Base-by-base conservation (phyloP, 441 rosid species). In the Brassica hybrid region DNA sequence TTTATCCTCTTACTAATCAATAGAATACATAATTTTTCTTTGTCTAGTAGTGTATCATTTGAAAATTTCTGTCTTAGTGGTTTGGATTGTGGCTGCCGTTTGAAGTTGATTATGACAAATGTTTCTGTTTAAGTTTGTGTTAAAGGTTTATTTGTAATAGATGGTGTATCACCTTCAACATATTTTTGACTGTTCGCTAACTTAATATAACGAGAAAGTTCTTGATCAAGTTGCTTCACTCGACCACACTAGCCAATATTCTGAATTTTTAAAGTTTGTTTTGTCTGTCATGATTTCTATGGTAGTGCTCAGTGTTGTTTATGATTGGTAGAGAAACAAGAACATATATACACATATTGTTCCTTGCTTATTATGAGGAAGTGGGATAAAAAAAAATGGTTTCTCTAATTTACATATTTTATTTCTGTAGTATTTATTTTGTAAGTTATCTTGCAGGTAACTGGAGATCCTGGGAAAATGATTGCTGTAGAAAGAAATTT, bases 391-490 rank as follows among this genome's bases (percentile, higher is more conserved):
- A 7, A 32, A 32, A 32, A 0, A 1, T 9, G 30, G 19, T 25
- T 25, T 71, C 43, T 58, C 1, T 50, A 9, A 1, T 11, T 45
- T 65, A 65, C 12, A 13, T 32, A 59, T 23, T 11, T 62, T 16
- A 11, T 69, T 21, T 30, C 13, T 45, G 11, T 48, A 71, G 18
- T 18, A 2, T 25, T 68, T 0, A 50, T 54, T 57, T 38, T 52
- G 12, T 50, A 71, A 59, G 38, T 41, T 13, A 9, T 60, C 30
- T 64, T 67, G 65, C 71, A 90, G 94, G 90, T 90, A 59, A 90
- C 94, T 18, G 94, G 94, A 69, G 94, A 90, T 82, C 94, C 92
- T 19, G 94, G 94, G 25, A 90, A 90, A 78, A 86, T 90, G 80
- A 88, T 69, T 76, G 94, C 92, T 67, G 94, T 90, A 61, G 87